Evolutionary conservation across 495 filamentous ascomycete species (phyloP).

Genomic region (Aspergillus cavernicola): DNA sequence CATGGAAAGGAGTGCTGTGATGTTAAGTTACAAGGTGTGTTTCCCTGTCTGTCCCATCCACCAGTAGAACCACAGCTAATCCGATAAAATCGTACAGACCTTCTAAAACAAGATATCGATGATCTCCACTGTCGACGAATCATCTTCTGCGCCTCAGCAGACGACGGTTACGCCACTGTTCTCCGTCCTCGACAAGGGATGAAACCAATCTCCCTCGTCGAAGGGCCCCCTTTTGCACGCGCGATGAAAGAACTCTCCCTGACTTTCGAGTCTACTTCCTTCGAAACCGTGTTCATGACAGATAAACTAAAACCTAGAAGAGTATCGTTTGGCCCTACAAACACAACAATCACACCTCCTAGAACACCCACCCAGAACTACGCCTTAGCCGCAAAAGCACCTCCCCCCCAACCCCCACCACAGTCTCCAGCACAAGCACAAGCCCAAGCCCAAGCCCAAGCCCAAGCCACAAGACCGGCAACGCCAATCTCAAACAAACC

Average conservation of each 20-base stretch:
- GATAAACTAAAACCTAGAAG: constrained; percentile 14
- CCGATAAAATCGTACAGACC: constrained; percentile 7
- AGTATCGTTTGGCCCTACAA: constrained; percentile 14
- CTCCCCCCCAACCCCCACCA: background rate
- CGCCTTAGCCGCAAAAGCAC: constrained; percentile 15
- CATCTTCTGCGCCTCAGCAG: constrained; percentile 28
- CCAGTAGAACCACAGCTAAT: background rate
- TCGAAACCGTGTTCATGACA: constrained; percentile 24
- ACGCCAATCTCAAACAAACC: background rate
- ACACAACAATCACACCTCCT: constrained; percentile 10
- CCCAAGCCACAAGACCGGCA: background rate
- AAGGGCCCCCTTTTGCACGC: constrained; percentile 26
- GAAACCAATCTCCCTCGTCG: constrained; percentile 23
- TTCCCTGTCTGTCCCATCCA: background rate
- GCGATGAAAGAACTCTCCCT: constrained; percentile 21
- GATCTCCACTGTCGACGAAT: constrained; percentile 26
- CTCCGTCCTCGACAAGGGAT: constrained; percentile 19
- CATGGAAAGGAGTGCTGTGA: constrained; percentile 34
- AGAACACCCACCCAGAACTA: constrained; percentile 17
- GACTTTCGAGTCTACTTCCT: constrained; percentile 19
- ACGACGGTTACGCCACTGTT: constrained; percentile 30
- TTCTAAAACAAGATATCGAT: constrained; percentile 20
- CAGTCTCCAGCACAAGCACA: background rate
- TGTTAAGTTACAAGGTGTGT: constrained; percentile 28
- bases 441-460: background rate